phyloP scores from a whole-genome alignment of 2,329 filamentous ascomycete species.

The Pseudogymnoascus sp. region DNA sequence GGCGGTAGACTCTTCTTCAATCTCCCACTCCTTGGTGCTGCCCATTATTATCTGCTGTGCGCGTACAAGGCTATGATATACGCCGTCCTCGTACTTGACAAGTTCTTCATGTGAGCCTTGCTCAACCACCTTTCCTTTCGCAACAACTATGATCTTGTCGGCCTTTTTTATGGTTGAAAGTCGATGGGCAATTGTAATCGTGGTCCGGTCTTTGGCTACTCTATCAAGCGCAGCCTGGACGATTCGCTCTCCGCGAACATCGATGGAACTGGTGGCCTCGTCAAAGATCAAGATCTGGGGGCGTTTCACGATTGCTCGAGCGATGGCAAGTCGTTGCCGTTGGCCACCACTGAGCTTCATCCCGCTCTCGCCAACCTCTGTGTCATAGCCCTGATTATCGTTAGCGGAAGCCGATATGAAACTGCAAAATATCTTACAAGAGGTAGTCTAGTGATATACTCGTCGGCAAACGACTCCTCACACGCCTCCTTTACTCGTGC shows the following conservation, averaged over 20 bases:
- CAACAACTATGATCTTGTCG: constrained; percentile 68
- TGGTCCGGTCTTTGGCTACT: constrained; percentile 49
- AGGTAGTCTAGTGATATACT: constrained; percentile 58
- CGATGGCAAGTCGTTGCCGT: constrained; percentile 72
- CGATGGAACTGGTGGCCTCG: constrained; percentile 62
- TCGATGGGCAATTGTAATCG: constrained; percentile 57
- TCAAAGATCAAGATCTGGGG: constrained; percentile 67
- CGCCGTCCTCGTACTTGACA: constrained; percentile 47
- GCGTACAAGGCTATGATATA: constrained; percentile 60
- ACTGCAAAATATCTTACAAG: constrained; percentile 31
- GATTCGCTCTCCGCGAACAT: constrained; percentile 44
- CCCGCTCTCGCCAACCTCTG: constrained; percentile 66
- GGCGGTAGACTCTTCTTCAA: constrained; percentile 20
- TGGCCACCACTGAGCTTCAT: constrained; percentile 77
- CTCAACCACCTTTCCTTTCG: constrained; percentile 62
- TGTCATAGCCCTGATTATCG: constrained; percentile 52
- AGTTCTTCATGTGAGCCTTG: constrained; percentile 68
- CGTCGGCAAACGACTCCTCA: constrained; percentile 58
- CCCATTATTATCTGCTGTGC: constrained; percentile 51
- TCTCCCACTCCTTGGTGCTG: constrained; percentile 18
- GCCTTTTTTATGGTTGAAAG: constrained; percentile 69
- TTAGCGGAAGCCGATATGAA: constrained; percentile 14
- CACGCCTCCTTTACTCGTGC: constrained; percentile 56
- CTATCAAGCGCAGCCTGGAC: constrained; percentile 47
- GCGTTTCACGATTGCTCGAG: constrained; percentile 62